Evolutionary conservation across 2,329 filamentous ascomycete genomes (phyloP), one percentile per base, ranked within the genome.

Genomic region (Aureobasidium namibiae): DNA sequence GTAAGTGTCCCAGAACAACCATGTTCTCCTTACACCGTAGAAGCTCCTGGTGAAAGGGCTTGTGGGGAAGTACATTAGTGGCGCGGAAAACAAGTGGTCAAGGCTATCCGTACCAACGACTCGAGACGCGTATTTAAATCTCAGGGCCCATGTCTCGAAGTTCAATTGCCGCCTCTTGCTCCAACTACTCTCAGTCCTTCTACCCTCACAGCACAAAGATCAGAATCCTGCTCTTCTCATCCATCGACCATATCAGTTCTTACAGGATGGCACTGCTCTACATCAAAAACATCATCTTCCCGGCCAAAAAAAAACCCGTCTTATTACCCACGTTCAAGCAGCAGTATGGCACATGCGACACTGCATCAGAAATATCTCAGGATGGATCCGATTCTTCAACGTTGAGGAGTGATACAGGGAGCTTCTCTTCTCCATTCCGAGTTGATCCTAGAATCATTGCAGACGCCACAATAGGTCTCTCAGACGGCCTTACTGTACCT

Each of bases 361-460:
- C 31, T 3, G 41, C 23, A 4, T 57, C 54, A 26, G 33, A 46
- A 11, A 38, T 31, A 9, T 46, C 54, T 11, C 31, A 57, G 31
- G 34, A 29, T 24, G 39, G 39, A 13, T 56, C 39, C 1, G 52
- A 56, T 24, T 34, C 52, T 4, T 45, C 39, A 16, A 57, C 54
- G 2, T 57, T 46, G 23, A 57, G 26, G 4, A 46, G 24, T 44
- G 33, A 46, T 14, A 29, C 31, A 14, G 41, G n/a, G 11, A 48
- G n/a, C n/a, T 24, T 14, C 14, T 39, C 52, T 7, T 57, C 45
- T 42, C 41, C 56, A 9, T 59, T 46, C 29, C 36, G 46, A 6
- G 64, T 72, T 59, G 66, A 66, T 42, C 67, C 70, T 18, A 72
- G 77, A 14, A 74, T 78, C 49, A 71, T 80, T 48, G 77, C 78